Percentiles rank a stretch among this genome's conserved stretches.
These are phyloP conservation scores for Fagopyrum homotropicum DNA, from an alignment of 148 eudicot species.

Conservation along the genomic window DNA sequence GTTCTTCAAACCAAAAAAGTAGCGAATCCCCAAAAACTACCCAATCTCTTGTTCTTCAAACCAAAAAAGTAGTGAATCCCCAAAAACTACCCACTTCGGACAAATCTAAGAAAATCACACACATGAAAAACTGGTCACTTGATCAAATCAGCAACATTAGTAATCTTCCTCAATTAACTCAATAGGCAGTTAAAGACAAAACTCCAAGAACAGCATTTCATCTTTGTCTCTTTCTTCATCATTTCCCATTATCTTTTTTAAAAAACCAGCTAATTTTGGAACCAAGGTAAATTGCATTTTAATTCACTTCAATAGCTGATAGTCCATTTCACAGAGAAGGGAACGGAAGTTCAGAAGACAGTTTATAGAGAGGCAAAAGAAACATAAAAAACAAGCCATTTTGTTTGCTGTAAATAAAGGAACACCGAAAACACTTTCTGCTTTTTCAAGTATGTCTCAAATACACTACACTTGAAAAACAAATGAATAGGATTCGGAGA, in stretches of 20 bases:
- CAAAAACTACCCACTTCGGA: not conserved
- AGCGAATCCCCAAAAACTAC: not conserved
- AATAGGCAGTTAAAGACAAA: too few relatives aligned
- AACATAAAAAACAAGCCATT: not conserved
- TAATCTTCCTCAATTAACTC: not conserved
- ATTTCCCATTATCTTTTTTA: not conserved
- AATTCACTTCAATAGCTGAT: not conserved
- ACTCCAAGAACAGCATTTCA: too few relatives aligned
- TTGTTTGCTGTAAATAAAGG: not conserved
- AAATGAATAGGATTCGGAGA: not conserved
- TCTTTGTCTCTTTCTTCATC: not conserved
- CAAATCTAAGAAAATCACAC: not conserved
- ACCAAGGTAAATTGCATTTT: not conserved
- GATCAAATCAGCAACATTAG: not conserved
- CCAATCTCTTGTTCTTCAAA: not conserved
- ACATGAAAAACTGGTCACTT: not conserved
- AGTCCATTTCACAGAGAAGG: not conserved
- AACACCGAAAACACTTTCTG: not conserved
- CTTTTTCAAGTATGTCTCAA: not conserved
- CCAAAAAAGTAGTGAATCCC: not conserved
- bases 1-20: not conserved
- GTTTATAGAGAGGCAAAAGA: conserved; percentile 1
- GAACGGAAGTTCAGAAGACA: not conserved
- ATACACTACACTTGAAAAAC: not conserved
- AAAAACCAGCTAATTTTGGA: not conserved